Percentiles rank a stretch among this genome's conserved stretches.
phyloP scores from a whole-genome alignment of 1,284 basidiomycete genomes.

The Grifola frondosa region DNA sequence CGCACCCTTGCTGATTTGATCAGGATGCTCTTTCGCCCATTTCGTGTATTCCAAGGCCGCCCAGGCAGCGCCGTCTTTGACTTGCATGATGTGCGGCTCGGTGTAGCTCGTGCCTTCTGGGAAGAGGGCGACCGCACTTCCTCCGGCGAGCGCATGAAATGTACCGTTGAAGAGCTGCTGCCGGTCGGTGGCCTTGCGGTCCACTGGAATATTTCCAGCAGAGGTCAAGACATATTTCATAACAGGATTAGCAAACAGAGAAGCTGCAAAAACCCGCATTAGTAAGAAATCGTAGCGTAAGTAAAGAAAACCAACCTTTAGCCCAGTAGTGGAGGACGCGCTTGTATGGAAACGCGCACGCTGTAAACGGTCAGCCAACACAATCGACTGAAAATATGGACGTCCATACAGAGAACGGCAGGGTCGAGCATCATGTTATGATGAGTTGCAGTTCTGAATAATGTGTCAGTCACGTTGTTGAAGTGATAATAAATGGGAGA shows the following conservation, averaged over 20 bases:
- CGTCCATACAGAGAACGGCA: constrained; percentile 68
- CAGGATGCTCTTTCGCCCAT: constrained; percentile 62
- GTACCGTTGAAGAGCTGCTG: constrained; percentile 89
- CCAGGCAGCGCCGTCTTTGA: constrained; percentile 97
- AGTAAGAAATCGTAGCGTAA: background rate
- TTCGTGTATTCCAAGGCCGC: constrained; percentile 90
- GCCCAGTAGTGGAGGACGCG: constrained; percentile 94
- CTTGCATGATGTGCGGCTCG: constrained; percentile 87
- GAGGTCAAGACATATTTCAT: constrained; percentile 77
- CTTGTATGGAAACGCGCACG: constrained; percentile 73
- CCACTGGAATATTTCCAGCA: constrained; percentile 94
- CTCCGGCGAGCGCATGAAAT: constrained; percentile 78
- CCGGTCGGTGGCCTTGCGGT: constrained; percentile 69
- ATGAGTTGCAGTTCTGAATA: constrained; percentile 75
- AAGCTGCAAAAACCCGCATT: constrained; percentile 41
- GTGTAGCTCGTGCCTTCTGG: constrained; percentile 93
- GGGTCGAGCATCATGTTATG: constrained; percentile 94
- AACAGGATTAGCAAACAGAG: constrained; percentile 77
- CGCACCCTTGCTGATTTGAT: constrained; percentile 38
- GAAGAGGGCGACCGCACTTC: constrained; percentile 87
- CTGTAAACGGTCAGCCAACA: constrained; percentile 36
- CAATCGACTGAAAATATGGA: no score
- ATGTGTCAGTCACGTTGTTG: constrained; percentile 1
- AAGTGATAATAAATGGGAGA: background rate
- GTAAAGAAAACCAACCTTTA: constrained; percentile 51